A percentile compares a stretch with the other conserved stretches of the same genome.
phyloP scores from a whole-genome alignment of 208 protist species.

The Leishmania tarentolae region DNA sequence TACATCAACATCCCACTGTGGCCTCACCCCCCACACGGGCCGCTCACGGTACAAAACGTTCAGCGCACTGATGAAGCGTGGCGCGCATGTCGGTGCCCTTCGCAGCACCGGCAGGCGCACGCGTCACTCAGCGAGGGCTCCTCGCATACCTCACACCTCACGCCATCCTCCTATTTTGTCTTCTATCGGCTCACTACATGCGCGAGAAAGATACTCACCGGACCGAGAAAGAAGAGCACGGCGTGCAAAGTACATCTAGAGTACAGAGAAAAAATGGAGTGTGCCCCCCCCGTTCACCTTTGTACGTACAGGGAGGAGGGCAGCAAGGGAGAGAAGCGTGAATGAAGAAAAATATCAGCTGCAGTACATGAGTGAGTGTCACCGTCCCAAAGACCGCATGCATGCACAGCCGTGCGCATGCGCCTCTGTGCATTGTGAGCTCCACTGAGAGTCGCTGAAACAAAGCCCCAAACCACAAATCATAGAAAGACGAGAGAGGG shows the following conservation, averaged over 20 bases:
- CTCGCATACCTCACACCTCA: background rate
- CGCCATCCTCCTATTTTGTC: background rate
- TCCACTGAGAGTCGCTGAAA: background rate
- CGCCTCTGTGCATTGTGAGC: background rate
- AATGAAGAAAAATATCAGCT: background rate
- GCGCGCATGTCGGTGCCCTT: background rate
- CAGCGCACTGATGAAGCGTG: background rate
- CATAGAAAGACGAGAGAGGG: background rate
- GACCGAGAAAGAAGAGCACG: slow-evolving; percentile 6
- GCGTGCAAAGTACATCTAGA: slow-evolving; percentile 5
- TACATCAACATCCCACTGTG: background rate
- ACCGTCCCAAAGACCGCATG: background rate
- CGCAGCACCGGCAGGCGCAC: background rate
- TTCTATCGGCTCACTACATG: background rate
- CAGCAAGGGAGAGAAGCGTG: background rate
- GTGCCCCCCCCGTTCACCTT: too few species aligned
- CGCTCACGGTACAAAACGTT: background rate
- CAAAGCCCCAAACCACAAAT: background rate
- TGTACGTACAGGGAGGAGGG: background rate
- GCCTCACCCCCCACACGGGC: background rate
- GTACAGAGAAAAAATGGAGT: slow-evolving; percentile 1
- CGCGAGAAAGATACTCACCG: background rate
- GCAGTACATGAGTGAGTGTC: background rate
- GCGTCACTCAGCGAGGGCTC: background rate
- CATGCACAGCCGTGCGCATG: background rate